Percentiles rank a stretch among this genome's conserved stretches.
phyloP scores from a whole-genome alignment of 495 filamentous ascomycete species.

The Penicillium soppii region DNA sequence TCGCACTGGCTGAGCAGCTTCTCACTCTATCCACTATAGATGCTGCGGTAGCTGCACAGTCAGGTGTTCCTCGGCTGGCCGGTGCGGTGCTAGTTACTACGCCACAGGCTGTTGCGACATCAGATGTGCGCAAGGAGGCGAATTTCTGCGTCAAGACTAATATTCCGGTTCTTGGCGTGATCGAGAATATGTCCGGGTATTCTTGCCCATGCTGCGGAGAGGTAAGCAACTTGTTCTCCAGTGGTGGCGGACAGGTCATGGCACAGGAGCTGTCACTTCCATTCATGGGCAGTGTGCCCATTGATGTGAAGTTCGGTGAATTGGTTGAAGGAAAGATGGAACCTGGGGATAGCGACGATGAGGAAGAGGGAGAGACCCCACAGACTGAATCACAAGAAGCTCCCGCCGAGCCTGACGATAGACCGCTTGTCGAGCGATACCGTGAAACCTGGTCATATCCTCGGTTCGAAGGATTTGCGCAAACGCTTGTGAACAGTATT shows the following conservation, averaged over 20 bases:
- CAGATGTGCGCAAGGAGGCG: conserved; percentile 92
- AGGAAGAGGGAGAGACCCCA: conserved; percentile 43
- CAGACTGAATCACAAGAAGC: conserved; percentile 45
- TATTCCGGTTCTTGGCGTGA: conserved; percentile 78
- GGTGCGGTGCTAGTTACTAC: conserved; percentile 96
- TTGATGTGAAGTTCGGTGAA: conserved; percentile 72
- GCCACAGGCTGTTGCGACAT: conserved; percentile 88
- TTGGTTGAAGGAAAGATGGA: conserved; percentile 62
- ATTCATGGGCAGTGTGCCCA: conserved; percentile 85
- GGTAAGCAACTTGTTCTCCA: conserved; percentile 88
- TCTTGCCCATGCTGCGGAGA: conserved; percentile 94
- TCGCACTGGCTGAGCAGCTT: conserved; percentile 85
- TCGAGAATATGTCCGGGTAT: conserved; percentile 98
- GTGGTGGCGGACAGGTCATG: conserved; percentile 88
- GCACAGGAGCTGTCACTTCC: conserved; percentile 77
- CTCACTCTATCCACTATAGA: conserved; percentile 50
- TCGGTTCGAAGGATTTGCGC: conserved; percentile 69
- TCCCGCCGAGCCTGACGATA: conserved; percentile 45
- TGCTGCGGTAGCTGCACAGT: conserved; percentile 18
- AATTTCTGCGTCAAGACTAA: conserved; percentile 92
- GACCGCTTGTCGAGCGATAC: conserved; percentile 75
- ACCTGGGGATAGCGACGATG: conserved; percentile 33
- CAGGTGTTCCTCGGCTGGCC: conserved; percentile 47
- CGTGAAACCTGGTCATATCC: conserved; percentile 69
- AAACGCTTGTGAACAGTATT: conserved; percentile 48